These are phyloP conservation scores for Sarocladium oryzae DNA, from an alignment of 2,329 filamentous ascomycete genomes.

Conservation along the genomic window DNA sequence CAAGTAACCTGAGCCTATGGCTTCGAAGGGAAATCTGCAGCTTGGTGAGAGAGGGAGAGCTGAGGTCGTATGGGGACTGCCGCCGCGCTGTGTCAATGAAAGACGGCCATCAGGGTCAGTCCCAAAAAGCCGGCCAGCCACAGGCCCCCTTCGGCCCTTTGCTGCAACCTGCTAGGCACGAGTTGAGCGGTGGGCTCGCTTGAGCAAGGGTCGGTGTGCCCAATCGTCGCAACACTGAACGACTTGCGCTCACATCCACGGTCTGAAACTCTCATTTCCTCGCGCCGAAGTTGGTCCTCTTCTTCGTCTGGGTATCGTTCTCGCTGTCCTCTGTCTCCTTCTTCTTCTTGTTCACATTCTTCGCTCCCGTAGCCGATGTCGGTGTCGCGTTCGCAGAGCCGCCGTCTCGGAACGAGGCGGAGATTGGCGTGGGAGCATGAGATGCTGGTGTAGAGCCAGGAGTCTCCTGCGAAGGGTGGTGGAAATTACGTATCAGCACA, in stretches of 20 bases:
- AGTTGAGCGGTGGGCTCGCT: no score
- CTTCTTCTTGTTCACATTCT: slow-evolving; percentile 49
- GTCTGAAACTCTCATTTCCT: slow-evolving; percentile 43
- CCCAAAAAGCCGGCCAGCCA: no score
- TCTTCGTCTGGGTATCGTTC: slow-evolving; percentile 46
- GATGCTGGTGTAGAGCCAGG: slow-evolving; percentile 40
- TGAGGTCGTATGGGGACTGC: no score
- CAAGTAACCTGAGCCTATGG: no score
- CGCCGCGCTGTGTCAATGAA: no score
- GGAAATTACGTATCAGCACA: neutral
- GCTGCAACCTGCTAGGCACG: no score
- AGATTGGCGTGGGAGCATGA: slow-evolving; percentile 48
- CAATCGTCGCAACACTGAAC: neutral
- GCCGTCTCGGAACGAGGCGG: slow-evolving; percentile 44
- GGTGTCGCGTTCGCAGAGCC: slow-evolving; percentile 48
- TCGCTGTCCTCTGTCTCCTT: slow-evolving; percentile 50
- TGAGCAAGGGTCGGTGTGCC: no score
- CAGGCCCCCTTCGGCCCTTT: no score
- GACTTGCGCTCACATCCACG: neutral
- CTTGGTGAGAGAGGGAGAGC: no score
- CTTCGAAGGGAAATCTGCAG: no score
- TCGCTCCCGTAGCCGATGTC: slow-evolving; percentile 41
- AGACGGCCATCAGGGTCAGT: no score
- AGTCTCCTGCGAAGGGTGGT: slow-evolving; percentile 35
- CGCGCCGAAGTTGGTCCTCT: slow-evolving; percentile 52